A percentile compares a stretch with the other conserved stretches of the same genome.
phyloP scores from a whole-genome alignment of 1,139 yeast species.

The Blastobotrys arbuscula region DNA sequence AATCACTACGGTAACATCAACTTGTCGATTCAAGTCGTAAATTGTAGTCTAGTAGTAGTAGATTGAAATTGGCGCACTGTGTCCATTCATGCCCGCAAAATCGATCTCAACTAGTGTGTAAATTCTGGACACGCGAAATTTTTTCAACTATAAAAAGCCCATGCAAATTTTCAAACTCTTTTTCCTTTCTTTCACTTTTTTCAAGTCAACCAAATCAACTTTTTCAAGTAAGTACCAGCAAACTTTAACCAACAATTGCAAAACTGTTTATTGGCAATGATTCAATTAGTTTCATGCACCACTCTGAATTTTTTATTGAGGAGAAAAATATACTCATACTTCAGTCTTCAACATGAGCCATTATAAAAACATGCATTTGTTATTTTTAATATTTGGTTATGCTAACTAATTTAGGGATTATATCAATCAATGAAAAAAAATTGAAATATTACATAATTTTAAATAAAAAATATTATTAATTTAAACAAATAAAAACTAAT shows the following conservation, averaged over 20 bases:
- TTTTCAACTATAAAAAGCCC: neutral
- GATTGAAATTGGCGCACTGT: no score
- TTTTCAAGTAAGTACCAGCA: neutral
- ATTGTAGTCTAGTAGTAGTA: no score
- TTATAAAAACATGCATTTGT: no score
- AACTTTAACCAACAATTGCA: neutral
- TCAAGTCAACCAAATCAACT: neutral
- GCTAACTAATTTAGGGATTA: no score
- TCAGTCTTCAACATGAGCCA: conserved; percentile 35
- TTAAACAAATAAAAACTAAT: no score
- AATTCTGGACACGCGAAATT: conserved; percentile 1
- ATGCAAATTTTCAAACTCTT: neutral
- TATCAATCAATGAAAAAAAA: no score
- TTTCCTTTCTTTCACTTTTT: neutral
- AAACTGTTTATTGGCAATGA: conserved; percentile 20
- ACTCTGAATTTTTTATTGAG: conserved; percentile 28
- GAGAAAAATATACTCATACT: conserved; percentile 27
- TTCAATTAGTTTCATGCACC: conserved; percentile 34
- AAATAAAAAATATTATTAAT: no score
- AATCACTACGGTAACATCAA: no score
- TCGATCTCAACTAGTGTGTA: neutral
- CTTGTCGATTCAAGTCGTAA: no score
- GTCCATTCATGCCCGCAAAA: no score
- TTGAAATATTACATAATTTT: no score
- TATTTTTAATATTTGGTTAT: no score